Conservation (phyloP, 1,284 basidiomycete species). For the Austroboletus niveus region DNA sequence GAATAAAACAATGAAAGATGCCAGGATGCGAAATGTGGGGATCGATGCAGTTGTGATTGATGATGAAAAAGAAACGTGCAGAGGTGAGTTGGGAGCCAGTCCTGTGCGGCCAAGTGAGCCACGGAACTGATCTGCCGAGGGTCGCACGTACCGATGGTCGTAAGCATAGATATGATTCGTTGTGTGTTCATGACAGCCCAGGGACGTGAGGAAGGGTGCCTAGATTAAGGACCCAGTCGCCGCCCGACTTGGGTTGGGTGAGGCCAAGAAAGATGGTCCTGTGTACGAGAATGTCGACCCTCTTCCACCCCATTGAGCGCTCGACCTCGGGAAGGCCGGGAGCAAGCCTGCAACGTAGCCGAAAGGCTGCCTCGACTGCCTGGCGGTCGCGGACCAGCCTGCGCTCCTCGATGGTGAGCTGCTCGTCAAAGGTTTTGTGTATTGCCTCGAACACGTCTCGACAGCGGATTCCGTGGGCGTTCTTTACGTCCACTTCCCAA, state of each 20-base stretch:
- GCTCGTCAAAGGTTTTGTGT: constrained; percentile 43
- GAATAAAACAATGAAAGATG: constrained; percentile 10
- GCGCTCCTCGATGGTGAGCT: constrained; percentile 42
- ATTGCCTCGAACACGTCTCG: constrained; percentile 56
- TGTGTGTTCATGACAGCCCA: constrained; percentile 7
- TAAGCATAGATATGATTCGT: constrained; percentile 9
- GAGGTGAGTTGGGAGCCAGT: constrained; percentile 20
- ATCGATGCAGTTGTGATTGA: constrained; percentile 9
- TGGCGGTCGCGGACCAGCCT: constrained; percentile 33
- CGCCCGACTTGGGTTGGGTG: constrained; percentile 30
- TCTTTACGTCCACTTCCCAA: constrained; percentile 46
- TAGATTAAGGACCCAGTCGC: constrained; percentile 35
- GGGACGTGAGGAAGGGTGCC: constrained; percentile 15
- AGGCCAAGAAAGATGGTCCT: constrained; percentile 43
- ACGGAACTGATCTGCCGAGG: background rate
- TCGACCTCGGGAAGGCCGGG: constrained; percentile 38
- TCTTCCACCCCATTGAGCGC: constrained; percentile 42
- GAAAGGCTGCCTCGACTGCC: constrained; percentile 40
- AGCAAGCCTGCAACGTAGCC: constrained; percentile 44
- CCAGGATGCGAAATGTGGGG: constrained; percentile 11
- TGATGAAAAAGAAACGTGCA: constrained; percentile 19
- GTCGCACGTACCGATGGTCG: constrained; percentile 16
- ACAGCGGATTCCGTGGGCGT: constrained; percentile 43
- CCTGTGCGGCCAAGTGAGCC: constrained; percentile 12
- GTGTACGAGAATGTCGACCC: constrained; percentile 50